These are phyloP conservation scores for Luffa aegyptiaca DNA, from an alignment of 306 rosid genomes.

Conservation along the genomic window DNA sequence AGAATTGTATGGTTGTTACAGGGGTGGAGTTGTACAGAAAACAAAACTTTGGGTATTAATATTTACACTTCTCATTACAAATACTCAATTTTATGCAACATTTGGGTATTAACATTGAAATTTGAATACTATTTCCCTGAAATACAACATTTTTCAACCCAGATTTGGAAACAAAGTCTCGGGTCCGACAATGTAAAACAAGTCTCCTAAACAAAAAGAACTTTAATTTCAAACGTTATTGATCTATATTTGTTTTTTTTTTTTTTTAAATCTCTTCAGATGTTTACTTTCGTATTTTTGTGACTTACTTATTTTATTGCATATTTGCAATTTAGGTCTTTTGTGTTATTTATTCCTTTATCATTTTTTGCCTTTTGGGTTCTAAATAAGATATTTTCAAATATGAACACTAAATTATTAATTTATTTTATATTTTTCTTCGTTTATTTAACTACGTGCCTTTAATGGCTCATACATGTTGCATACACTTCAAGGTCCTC, in stretches of 20 bases:
- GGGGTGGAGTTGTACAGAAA: neutral
- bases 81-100: neutral
- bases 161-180: neutral
- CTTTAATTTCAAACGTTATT: neutral
- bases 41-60: neutral
- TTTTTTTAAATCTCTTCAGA: neutral
- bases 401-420: neutral
- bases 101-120: neutral
- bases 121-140: neutral
- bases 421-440: neutral
- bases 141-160: neutral
- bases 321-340: neutral
- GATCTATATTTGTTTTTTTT: neutral
- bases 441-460: neutral
- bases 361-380: neutral
- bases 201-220: neutral
- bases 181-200: neutral
- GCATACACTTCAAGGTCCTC: neutral
- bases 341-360: neutral
- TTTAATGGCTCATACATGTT: neutral
- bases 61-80: neutral
- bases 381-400: neutral
- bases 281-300: neutral
- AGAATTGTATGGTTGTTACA: neutral
- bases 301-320: neutral